Evolutionary conservation across 345 rosid genomes (phyloP).

Genomic region (Eucalyptus marginata): DNA sequence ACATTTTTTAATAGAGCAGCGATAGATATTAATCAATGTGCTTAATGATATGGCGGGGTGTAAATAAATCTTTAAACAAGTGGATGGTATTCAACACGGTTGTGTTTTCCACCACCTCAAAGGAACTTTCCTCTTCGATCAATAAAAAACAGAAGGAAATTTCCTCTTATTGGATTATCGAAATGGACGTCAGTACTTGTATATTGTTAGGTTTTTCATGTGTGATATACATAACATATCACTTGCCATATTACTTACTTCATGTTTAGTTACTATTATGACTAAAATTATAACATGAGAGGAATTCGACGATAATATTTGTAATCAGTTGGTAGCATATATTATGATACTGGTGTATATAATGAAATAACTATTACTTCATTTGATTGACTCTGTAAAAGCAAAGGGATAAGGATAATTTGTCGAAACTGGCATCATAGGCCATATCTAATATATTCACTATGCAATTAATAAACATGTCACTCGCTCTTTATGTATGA

Average conservation of each 20-base stretch:
- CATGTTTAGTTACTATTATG: neutral
- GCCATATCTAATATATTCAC: neutral
- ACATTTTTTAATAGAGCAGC: neutral
- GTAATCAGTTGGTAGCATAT: neutral
- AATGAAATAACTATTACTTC: neutral
- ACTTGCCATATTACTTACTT: neutral
- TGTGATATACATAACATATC: neutral
- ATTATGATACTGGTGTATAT: neutral
- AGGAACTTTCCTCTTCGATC: neutral
- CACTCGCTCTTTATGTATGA: neutral
- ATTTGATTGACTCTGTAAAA: neutral
- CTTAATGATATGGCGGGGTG: neutral
- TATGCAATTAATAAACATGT: neutral
- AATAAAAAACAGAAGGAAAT: neutral
- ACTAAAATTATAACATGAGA: neutral
- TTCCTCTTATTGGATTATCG: neutral
- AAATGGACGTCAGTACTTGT: neutral
- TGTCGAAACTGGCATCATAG: neutral
- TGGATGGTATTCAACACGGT: neutral
- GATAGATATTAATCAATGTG: neutral
- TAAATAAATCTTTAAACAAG: neutral
- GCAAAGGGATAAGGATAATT: neutral
- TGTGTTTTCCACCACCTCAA: neutral
- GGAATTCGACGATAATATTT: rapidly evolving
- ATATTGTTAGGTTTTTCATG: neutral